Evolutionary conservation across 1,284 basidiomycete genomes (phyloP).

Genomic region (Chalciporus piperatoides): DNA sequence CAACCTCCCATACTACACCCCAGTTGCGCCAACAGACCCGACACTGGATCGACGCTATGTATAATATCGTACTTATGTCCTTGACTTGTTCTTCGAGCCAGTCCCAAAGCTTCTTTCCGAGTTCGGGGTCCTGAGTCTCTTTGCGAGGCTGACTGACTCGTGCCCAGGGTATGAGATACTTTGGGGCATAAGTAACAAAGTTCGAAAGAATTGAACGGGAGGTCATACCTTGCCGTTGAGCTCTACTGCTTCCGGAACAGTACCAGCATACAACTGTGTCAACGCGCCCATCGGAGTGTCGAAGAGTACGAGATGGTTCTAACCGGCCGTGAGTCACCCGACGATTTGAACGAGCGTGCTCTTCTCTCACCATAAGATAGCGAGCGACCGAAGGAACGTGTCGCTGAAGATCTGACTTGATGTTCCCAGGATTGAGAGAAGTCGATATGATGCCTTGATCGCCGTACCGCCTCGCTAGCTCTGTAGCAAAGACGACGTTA

Average conservation of each 20-base stretch:
- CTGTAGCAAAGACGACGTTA: conserved; percentile 23
- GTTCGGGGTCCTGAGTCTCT: conserved; percentile 26
- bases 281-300: conserved; percentile 31
- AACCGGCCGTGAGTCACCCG: neutral
- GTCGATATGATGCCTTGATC: conserved; percentile 25
- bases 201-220: neutral
- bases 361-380: conserved; percentile 12
- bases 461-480: conserved; percentile 25
- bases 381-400: conserved; percentile 15
- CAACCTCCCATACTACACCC: no score
- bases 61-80: no score
- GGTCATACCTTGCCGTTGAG: conserved; percentile 31
- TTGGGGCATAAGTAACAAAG: neutral
- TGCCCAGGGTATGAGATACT: conserved; percentile 41
- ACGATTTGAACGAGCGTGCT: neutral
- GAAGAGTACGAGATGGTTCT: conserved; percentile 22
- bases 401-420: conserved; percentile 27
- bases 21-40: no score
- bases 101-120: conserved; percentile 35
- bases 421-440: conserved; percentile 26
- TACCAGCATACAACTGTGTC: conserved; percentile 38
- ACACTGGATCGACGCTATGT: no score
- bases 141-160: conserved; percentile 20
- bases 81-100: conserved; percentile 38
- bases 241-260: conserved; percentile 29